phyloP scores from a whole-genome alignment of 208 protist species.

The Crithidia fasciculata region DNA sequence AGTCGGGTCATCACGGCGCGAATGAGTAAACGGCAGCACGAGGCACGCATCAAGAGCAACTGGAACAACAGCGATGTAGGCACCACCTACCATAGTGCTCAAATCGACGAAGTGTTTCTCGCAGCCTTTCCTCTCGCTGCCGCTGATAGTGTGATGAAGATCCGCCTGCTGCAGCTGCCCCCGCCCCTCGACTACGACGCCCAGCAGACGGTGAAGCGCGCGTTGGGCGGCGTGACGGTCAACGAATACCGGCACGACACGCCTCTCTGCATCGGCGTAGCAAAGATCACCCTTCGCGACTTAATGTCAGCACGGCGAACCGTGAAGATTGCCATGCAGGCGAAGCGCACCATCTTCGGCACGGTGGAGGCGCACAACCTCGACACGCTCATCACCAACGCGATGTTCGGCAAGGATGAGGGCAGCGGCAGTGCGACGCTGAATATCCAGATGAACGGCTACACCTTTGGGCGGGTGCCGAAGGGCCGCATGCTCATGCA shows the following conservation, averaged over 20 bases:
- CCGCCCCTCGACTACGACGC: conserved; percentile 46
- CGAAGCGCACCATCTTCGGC: conserved; percentile 58
- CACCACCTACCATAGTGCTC: conserved; percentile 57
- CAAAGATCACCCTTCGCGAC: conserved; percentile 77
- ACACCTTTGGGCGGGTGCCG: conserved; percentile 64
- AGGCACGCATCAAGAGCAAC: conserved; percentile 55
- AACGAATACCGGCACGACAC: conserved; percentile 39
- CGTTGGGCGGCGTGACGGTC: conserved; percentile 5
- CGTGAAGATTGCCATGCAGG: conserved; percentile 76
- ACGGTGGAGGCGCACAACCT: conserved; percentile 73
- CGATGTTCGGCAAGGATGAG: conserved; percentile 76
- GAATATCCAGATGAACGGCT: conserved; percentile 68
- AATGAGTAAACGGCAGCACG: conserved; percentile 47
- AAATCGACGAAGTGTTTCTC: conserved; percentile 58
- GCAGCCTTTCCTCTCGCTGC: conserved; percentile 65
- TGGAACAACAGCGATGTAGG: conserved; percentile 74
- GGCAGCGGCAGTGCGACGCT: conserved; percentile 72
- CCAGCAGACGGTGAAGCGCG: conserved; percentile 21
- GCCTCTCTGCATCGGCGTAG: conserved; percentile 82
- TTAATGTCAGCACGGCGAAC: conserved; percentile 63
- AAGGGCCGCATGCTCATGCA: conserved; percentile 43
- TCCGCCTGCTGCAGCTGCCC: conserved; percentile 80
- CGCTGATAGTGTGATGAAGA: conserved; percentile 70
- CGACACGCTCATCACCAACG: conserved; percentile 68
- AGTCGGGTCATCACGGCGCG: conserved; percentile 41